These are phyloP conservation scores for Neophaeococcomyces mojaviensis DNA, from an alignment of 2,329 filamentous ascomycete species.

Conservation along the genomic window DNA sequence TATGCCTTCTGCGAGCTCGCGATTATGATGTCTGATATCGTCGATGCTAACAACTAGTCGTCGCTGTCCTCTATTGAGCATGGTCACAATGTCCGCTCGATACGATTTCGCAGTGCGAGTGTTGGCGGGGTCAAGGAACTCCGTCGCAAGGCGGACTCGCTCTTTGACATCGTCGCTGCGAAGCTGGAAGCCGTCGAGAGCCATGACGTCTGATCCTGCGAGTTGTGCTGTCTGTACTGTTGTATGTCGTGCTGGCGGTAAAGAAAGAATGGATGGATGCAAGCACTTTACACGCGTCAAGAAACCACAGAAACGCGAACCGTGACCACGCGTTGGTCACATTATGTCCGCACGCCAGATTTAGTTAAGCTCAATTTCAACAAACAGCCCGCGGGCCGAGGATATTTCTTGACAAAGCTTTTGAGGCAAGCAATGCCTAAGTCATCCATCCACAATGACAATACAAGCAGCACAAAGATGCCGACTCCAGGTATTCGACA, in stretches of 20 bases:
- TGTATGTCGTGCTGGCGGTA: neutral
- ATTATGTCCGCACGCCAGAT: neutral
- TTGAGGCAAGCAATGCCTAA: too few relatives aligned
- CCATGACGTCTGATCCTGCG: constrained; percentile 15
- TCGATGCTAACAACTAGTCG: constrained; percentile 70
- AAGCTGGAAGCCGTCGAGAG: constrained; percentile 52
- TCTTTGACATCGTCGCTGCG: constrained; percentile 78
- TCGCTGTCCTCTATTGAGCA: constrained; percentile 56
- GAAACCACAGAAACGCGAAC: neutral
- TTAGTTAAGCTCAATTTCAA: neutral
- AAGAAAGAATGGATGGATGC: neutral
- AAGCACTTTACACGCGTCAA: neutral
- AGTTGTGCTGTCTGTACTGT: neutral
- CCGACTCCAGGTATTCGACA: too few relatives aligned
- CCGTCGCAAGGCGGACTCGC: constrained; percentile 77
- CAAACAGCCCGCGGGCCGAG: too few relatives aligned
- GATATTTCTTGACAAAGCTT: too few relatives aligned
- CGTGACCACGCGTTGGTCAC: neutral
- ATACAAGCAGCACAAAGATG: too few relatives aligned
- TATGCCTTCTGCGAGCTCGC: constrained; percentile 70
- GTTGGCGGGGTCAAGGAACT: constrained; percentile 75
- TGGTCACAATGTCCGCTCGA: constrained; percentile 76
- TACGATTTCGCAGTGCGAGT: constrained; percentile 53
- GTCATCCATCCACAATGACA: too few relatives aligned
- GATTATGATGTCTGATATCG: constrained; percentile 80